Base-by-base conservation (phyloP, 805 yeast species). In the Cyberlindnera meyerae region DNA sequence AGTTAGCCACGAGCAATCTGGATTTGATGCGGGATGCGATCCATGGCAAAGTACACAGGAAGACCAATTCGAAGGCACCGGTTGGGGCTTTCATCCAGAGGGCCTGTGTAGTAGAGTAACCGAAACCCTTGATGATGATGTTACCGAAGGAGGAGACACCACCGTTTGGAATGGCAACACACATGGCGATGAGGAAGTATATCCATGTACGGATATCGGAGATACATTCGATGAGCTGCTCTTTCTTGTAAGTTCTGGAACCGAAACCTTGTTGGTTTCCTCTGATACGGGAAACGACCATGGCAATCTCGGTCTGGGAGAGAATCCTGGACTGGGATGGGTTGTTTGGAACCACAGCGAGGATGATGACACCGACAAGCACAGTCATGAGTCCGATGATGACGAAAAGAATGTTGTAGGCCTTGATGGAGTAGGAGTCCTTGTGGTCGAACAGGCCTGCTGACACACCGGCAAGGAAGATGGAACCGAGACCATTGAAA, bases 371-470 rank as follows among this genome's bases (percentile, higher is more conserved):
- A 9, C 78, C 79, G 14, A 70, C 44, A 4, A 64, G 47, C 11
- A 74, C 52, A 1, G 83, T 75, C 39, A 76, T 61, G 12, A 63
- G 51, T 5, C 87, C 87, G 29, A 71, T 62, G 14, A 76, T 61
- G 27, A 80, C 56, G 47, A 67, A 79, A 2, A 75, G 47, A 12
- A 71, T 47, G 50, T 69, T 70, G 83, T 84, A 80, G 2, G 75
- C 57, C 11, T 49, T 61, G 16, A 73, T 53, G 21, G 62, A 39
- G 44, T 66, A 55, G 3, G 34, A 29, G 33, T 61, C 49, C 42
- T 62, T 44, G 24, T 31, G 31, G 3, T 18, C 21, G 28, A 36
- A 36, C 29, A 43, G 28, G 12, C 72, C 73, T 43, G 69, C 70
- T 1, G 78, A 70, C 32, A 73, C 69, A 17, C 62, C 62, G 11